Evolutionary conservation across 306 rosid species (phyloP), one percentile per base, ranked within the genome.

Genomic region (Hippophae rhamnoides): DNA sequence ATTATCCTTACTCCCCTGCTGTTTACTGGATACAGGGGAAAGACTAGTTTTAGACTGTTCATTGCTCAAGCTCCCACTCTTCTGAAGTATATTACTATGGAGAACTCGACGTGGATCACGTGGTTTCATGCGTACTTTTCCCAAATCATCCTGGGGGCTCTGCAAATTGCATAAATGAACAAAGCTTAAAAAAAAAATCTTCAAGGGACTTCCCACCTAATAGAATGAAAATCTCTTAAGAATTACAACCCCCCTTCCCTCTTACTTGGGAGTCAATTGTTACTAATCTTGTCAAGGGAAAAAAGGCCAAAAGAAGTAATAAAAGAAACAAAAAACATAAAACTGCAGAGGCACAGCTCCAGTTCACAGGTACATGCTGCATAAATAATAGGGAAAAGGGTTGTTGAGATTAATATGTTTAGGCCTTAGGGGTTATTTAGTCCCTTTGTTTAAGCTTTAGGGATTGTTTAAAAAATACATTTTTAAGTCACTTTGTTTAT

Each of bases 91-190:
- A 76, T 57, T 76, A 52, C 76, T 76, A 50, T 82, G 99, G 62
- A 93, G 95, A 66, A 82, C 55, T 41, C 97, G 95, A n/a, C 99
- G 90, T 50, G 99, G 99, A 62, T 93, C 99, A 10, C 99, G 92
- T 8, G 86, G 99, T 79, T 92, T 93, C 99, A 93, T 93, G 67
- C 95, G 94, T 69, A 88, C 69, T 74, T 82, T 93, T 47, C 82
- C 86, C 10, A 73, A 44, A 43, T 84, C 88, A 41, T 78, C 95
- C 57, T 75, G 89, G 31, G 60, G 61, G 69, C 56, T 60, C 74
- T 78, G 89, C 41, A 40, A 13, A 40, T 56, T 38, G 58, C 61
- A 60, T 60, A 69, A 27, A 52, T 47, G 44, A 12, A 43, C 13
- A 57, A 69, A 67, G 64, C 13, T 13, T 31, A 26, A 54, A 46